Base-by-base conservation (phyloP, 495 filamentous ascomycete genomes). In the Xylaria curta region DNA sequence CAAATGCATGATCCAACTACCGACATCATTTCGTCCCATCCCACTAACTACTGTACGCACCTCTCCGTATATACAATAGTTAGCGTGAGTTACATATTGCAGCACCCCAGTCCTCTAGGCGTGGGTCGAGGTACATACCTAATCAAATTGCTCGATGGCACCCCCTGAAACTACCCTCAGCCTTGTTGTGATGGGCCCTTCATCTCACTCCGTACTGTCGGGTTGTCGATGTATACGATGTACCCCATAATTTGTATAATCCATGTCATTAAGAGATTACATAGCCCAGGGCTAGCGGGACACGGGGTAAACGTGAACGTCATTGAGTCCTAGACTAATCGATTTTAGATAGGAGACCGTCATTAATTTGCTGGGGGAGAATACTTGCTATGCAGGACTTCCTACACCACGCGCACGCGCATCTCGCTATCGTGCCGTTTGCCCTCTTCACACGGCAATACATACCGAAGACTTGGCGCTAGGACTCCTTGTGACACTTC, bases 171-270 rank as follows among this genome's bases (percentile, higher is more conserved):
- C 49, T 7, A 1, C 9, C 28, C 63, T 66, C 63, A 67, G 65
- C 65, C 65, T 67, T 56, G 65, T 67, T 44, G 65, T 33, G 44
- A 56, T 67, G 65, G 47, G 21, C 2, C 65, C 28, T 28, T 33
- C 63, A 66, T 67, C 65, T 56, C 65, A 67, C 65, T 42, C 65
- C 47, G n/a, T 56, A 49, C 33, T 36, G 47, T 54, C 44, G 65
- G 44, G 63, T 47, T 53, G 28, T 17, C 24, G 6, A 38, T 46
- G 44, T 24, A 53, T 51, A 66, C 63, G 31, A 33, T 24, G 31
- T 38, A 36, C 63, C 33, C 65, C 33, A 17, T 67, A 19, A 67
- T 51, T n/a, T 38, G 17, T 19, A 60, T 54, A n/a, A 51, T 24
- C 65, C 64, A 56, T 67, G 42, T 31, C 61, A n/a, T 42, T 56